phyloP scores from a whole-genome alignment of 192 early-diverging fungal species.

The Backusella circina region DNA sequence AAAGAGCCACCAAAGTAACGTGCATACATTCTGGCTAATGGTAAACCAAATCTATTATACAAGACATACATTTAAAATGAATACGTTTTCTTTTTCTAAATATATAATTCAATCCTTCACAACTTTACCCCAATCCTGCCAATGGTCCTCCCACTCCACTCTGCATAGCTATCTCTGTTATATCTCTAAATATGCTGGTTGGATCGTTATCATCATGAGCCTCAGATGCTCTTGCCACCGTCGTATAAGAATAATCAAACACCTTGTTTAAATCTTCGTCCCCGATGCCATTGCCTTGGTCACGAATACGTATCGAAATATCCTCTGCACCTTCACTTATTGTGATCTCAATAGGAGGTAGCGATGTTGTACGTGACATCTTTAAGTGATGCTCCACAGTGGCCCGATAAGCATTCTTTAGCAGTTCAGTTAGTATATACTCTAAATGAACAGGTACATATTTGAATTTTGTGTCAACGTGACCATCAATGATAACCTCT shows the following conservation, averaged over 20 bases:
- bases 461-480: slow-evolving; percentile 60
- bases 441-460: slow-evolving; percentile 93
- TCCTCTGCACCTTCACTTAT: slow-evolving; percentile 74
- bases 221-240: slow-evolving; percentile 68
- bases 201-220: slow-evolving; percentile 29
- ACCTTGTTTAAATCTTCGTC: slow-evolving; percentile 68
- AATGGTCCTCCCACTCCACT: slow-evolving; percentile 91
- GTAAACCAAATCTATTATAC: slow-evolving; percentile 58
- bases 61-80: neutral
- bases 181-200: slow-evolving; percentile 65
- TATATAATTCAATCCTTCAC: neutral
- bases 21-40: slow-evolving; percentile 84
- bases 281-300: slow-evolving; percentile 90
- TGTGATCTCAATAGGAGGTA: slow-evolving; percentile 84
- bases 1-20: slow-evolving; percentile 92
- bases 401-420: slow-evolving; percentile 89
- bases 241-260: slow-evolving; percentile 94
- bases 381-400: slow-evolving; percentile 71
- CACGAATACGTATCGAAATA: slow-evolving; percentile 82
- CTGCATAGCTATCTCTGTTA: slow-evolving; percentile 79
- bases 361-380: slow-evolving; percentile 20
- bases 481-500: slow-evolving; percentile 62
- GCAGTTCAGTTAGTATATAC: slow-evolving; percentile 87
- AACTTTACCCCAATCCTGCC: slow-evolving; percentile 60
- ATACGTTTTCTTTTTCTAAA: neutral